Evolutionary conservation across 148 eudicot genomes (phyloP), one percentile per base, ranked within the genome.

Genomic region (Spergularia bocconei): DNA sequence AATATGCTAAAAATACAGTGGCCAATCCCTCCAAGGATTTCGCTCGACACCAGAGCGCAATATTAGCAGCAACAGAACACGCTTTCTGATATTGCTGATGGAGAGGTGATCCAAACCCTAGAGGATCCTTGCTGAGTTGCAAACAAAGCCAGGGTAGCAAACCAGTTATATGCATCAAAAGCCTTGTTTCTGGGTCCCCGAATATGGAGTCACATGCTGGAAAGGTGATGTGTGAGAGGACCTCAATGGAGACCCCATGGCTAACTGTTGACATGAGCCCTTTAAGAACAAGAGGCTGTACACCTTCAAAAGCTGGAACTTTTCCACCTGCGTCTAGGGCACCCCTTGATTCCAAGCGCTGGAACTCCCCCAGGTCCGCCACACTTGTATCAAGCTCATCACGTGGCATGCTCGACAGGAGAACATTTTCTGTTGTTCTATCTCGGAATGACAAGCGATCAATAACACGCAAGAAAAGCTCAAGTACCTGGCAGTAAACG

Each of bases 401-500:
- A 5, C 99, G 84, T 7, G 99, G 99, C 97, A 95, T 95, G 84
- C 97, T 92, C 19, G 99, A 92, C 36, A 95, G 90, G 33, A 95
- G 97, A 63, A 95, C 99, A 62, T 95, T 95, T 76, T 95, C 99
- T 2, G 97, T 92, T 19, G 99, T 95, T 77, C 93, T 80, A 82
- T 95, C 99, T 44, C 92, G 80, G 77, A 95, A 95, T 9, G 99
- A 92, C 75, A 92, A 79, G 25, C 99, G 92, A 60, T 89, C 96
- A 71, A 95, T 92, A 29, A 95, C 97, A n/a, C 94, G 91, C 70
- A 88, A 89, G 81, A 95, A 92, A 47, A 95, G 94, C 88, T 95
- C 99, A 1, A 95, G 99, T 48, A 91, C 98, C 82, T 95, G 99
- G 81, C 99, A 92, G 82, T 92, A 95, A 38, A 95, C 98, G 39